Evolutionary conservation across 2,329 filamentous ascomycete species (phyloP).

Genomic region (Byssothecium circinans): DNA sequence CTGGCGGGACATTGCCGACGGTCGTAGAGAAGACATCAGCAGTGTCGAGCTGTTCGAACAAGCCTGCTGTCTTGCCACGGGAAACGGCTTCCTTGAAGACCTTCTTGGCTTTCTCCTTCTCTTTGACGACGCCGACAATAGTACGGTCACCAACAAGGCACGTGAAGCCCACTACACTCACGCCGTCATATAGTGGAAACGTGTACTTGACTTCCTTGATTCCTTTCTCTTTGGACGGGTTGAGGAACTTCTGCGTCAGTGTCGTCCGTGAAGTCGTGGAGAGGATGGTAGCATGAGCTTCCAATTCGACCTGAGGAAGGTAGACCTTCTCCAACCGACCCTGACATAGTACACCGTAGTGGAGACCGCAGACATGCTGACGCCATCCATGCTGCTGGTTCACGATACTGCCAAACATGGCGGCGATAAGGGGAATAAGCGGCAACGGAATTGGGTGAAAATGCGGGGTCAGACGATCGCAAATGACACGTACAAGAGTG

Average conservation of each 20-base stretch:
- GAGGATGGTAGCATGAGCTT: slow-evolving; percentile 63
- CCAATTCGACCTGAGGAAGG: slow-evolving; percentile 61
- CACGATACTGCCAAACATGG: neutral
- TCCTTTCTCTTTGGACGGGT: slow-evolving; percentile 50
- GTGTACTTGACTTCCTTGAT: slow-evolving; percentile 64
- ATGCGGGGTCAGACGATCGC: neutral
- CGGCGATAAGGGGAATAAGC: neutral
- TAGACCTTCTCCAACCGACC: slow-evolving; percentile 30
- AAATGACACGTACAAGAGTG: neutral
- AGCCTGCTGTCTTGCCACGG: slow-evolving; percentile 62
- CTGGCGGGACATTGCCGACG: slow-evolving; percentile 67
- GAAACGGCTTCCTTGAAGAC: slow-evolving; percentile 62
- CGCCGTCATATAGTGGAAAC: slow-evolving; percentile 73
- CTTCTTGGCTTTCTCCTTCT: slow-evolving; percentile 62
- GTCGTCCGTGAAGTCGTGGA: slow-evolving; percentile 56
- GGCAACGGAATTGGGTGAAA: neutral
- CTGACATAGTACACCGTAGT: slow-evolving; percentile 23
- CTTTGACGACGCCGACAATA: slow-evolving; percentile 67
- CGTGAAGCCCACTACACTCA: slow-evolving; percentile 68
- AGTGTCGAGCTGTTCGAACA: slow-evolving; percentile 65
- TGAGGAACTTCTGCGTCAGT: slow-evolving; percentile 63
- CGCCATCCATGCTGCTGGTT: neutral
- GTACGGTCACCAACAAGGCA: slow-evolving; percentile 64
- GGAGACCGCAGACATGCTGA: slow-evolving; percentile 31
- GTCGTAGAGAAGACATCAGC: slow-evolving; percentile 69